Base-by-base conservation (phyloP, 225 moss, liverwort and hornwort genomes). In the Asterella californica region DNA sequence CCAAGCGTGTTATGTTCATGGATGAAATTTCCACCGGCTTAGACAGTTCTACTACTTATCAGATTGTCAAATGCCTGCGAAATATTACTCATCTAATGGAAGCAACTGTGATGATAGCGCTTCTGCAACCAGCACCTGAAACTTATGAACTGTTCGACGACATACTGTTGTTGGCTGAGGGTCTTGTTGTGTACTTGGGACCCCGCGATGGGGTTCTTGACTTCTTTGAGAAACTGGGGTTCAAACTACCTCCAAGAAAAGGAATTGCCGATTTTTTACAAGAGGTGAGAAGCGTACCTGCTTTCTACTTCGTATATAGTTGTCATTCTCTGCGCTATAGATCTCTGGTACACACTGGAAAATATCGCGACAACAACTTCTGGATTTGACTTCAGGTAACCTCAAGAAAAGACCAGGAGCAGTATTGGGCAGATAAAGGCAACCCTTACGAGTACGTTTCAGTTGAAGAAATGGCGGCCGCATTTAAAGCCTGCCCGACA, bases 21-120 rank as follows among this genome's bases (percentile, higher is more conserved):
- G 87, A 87, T 70, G 87, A 87, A 70, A 87, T 87, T 9, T 87
- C 87, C 1, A 87, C 87, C 4, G 87, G 87, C 42, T 75, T 87
- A 33, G 87, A 87, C 65, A 84, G 84, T 59, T 77, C 84, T 10
- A 87, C 87, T 2, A 87, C 87, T 8, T 87, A 82, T 38, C 87
- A 87, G 59, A 29, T 84, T 14, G 70, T 76, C 2, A 87, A 82
- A 15, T 82, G 84, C 45, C 47, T 84, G 76, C 37, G 84, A 47
- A 84, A 87, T 79, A 82, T 84, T 42, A 75, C 64, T 17, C 87
- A 87, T 57, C 2, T 79, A 30, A 38, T 84, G 46, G 79, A 80
- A 37, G 79, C 84, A 37, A 87, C 87, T 34, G 80, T 87, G 2
- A 64, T 87, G 48, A 87, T 84, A 59, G 84, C 82, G 25, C 82